These are phyloP conservation scores for Physcomitrium patens DNA, from an alignment of 225 moss, liverwort and hornwort genomes.

Conservation along the genomic window DNA sequence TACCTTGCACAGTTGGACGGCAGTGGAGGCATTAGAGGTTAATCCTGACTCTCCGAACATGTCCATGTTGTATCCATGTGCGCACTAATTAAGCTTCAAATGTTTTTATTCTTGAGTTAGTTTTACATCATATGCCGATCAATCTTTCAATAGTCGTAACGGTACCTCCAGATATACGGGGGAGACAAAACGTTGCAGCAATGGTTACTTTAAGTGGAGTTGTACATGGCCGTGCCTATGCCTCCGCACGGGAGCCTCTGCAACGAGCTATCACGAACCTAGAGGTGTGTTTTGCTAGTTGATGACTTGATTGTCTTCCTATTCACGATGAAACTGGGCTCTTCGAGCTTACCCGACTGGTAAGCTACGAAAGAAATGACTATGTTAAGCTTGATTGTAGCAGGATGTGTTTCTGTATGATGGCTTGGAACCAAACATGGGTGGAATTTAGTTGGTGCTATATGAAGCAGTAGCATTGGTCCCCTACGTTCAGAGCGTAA, in stretches of 20 bases:
- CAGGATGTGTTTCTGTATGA: neutral
- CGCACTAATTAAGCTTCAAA: conserved; percentile 1
- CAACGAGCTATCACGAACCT: conserved; percentile 75
- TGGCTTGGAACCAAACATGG: neutral
- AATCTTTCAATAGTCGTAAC: conserved; percentile 6
- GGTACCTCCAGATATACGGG: conserved; percentile 41
- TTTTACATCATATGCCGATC: neutral
- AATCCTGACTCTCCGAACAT: conserved; percentile 19
- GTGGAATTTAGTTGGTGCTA: neutral
- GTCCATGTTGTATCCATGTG: neutral
- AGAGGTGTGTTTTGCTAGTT: conserved; percentile 51
- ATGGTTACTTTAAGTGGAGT: conserved; percentile 65
- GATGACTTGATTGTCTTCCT: neutral
- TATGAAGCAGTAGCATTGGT: neutral
- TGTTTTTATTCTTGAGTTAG: neutral
- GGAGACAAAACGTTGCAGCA: conserved; percentile 44
- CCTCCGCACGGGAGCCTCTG: conserved; percentile 70
- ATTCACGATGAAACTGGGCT: neutral
- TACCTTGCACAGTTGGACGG: conserved; percentile 64
- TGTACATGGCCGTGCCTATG: conserved; percentile 81
- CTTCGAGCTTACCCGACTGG: neutral
- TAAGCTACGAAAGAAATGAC: neutral
- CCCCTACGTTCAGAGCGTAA: neutral
- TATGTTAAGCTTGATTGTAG: neutral
- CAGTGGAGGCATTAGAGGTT: conserved; percentile 56